Conservation (phyloP, 768 basidiomycete genomes). For the Leccinum barrowsii region DNA sequence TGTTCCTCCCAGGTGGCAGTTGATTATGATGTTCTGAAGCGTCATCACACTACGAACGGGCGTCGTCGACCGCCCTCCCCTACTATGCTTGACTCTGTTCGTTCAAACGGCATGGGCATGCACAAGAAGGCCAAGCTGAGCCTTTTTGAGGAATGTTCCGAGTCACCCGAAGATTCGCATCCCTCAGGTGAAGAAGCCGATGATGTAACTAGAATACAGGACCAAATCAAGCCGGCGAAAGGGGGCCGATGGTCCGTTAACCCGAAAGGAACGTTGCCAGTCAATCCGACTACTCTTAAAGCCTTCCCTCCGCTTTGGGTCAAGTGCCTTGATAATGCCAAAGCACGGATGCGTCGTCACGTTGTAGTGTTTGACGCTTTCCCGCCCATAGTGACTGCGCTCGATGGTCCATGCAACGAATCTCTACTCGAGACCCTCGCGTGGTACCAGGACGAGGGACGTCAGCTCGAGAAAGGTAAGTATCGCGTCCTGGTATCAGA, state of each 20-base stretch:
- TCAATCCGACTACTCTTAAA: not conserved
- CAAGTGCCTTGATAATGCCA: not conserved
- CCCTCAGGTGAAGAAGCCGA: not conserved
- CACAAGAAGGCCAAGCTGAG: not conserved
- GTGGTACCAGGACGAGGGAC: not conserved
- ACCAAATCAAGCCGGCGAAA: not conserved
- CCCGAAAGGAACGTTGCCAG: not conserved
- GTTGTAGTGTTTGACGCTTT: not conserved
- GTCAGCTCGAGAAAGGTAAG: not conserved
- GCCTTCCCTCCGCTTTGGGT: not conserved
- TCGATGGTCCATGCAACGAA: not conserved
- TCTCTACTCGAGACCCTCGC: not conserved
- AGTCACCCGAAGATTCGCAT: not conserved
- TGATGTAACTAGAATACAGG: not conserved
- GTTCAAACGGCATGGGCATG: not conserved
- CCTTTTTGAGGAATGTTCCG: not conserved
- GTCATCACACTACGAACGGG: not conserved
- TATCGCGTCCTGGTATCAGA: not conserved
- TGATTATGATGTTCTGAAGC: not conserved
- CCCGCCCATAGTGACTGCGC: not conserved
- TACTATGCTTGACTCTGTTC: not conserved
- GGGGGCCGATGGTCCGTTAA: not conserved
- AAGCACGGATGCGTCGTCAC: not conserved
- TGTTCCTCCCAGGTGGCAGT: not conserved
- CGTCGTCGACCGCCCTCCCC: not conserved